Evolutionary conservation across 371 early-diverging fungal species (phyloP).

Genomic region (Lichtheimia hyalospora): DNA sequence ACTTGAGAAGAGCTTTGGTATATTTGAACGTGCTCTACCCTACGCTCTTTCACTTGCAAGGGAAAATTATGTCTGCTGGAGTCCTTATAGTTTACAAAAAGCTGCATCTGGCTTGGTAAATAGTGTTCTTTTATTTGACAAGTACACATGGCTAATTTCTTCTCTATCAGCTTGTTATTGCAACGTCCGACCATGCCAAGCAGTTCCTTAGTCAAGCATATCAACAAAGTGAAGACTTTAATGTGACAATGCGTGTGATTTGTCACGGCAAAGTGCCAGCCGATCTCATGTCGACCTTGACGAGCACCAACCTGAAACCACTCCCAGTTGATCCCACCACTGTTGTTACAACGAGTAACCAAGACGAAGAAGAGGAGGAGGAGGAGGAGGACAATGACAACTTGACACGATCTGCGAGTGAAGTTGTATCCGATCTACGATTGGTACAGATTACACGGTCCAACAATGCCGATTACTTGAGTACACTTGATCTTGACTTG

Average conservation of each 20-base stretch:
- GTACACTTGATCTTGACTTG: slow-evolving; percentile 40
- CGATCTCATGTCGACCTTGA: slow-evolving; percentile 13
- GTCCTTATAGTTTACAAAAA: slow-evolving; percentile 43
- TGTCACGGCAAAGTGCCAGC: slow-evolving; percentile 43
- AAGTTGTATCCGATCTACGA: slow-evolving; percentile 6
- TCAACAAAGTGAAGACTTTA: slow-evolving; percentile 23
- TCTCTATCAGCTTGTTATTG: slow-evolving; percentile 42
- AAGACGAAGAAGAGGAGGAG: slow-evolving; percentile 20
- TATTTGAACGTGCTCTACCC: slow-evolving; percentile 30
- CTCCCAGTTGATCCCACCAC: not conserved
- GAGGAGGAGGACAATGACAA: not conserved
- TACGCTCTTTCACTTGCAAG: slow-evolving; percentile 18
- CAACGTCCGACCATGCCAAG: slow-evolving; percentile 38
- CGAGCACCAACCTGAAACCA: slow-evolving; percentile 1
- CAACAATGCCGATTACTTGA: slow-evolving; percentile 46
- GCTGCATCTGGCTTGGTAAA: slow-evolving; percentile 59
- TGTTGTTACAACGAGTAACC: slow-evolving; percentile 1
- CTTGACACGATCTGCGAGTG: slow-evolving; percentile 6
- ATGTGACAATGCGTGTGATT: slow-evolving; percentile 38
- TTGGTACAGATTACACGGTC: slow-evolving; percentile 43
- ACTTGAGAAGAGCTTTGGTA: slow-evolving; percentile 16
- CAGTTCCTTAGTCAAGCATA: slow-evolving; percentile 28
- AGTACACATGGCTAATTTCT: not conserved
- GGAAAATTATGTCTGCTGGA: slow-evolving; percentile 23
- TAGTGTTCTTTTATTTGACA: not conserved